These are phyloP conservation scores for Chaetomium olivaceum DNA, from an alignment of 2,329 filamentous ascomycete genomes.

Conservation along the genomic window DNA sequence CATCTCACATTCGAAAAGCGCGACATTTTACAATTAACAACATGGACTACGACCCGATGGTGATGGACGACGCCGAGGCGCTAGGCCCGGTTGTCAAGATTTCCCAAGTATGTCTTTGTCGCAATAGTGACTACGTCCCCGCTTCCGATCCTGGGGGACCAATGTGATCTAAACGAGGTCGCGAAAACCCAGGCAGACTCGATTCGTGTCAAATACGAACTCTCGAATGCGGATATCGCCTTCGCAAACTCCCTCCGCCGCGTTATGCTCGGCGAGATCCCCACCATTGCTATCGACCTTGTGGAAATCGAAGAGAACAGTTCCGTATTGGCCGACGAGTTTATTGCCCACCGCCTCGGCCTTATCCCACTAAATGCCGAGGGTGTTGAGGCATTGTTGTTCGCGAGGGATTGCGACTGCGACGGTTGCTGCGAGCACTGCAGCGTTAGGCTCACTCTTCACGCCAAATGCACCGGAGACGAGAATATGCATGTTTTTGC, in stretches of 20 bases:
- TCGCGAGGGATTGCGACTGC: slow-evolving; percentile 94
- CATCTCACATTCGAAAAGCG: background rate
- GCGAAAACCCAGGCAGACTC: slow-evolving; percentile 63
- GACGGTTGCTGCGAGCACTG: slow-evolving; percentile 93
- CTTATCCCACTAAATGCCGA: slow-evolving; percentile 85
- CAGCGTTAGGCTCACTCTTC: slow-evolving; percentile 78
- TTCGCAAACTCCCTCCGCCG: slow-evolving; percentile 93
- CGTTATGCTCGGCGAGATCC: slow-evolving; percentile 89
- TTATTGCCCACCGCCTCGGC: slow-evolving; percentile 88
- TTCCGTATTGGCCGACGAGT: slow-evolving; percentile 94
- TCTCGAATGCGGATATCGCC: slow-evolving; percentile 83
- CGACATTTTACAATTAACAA: slow-evolving; percentile 4
- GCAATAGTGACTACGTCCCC: slow-evolving; percentile 1
- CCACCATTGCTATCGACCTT: slow-evolving; percentile 90
- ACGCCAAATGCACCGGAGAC: slow-evolving; percentile 81
- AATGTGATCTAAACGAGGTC: slow-evolving; percentile 30
- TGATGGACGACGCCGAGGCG: slow-evolving; percentile 60
- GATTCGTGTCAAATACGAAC: slow-evolving; percentile 85
- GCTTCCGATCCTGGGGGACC: background rate
- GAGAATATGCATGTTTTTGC: slow-evolving; percentile 94
- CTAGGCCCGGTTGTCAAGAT: slow-evolving; percentile 61
- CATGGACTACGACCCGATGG: slow-evolving; percentile 63
- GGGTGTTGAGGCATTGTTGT: slow-evolving; percentile 78
- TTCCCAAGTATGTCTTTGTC: slow-evolving; percentile 49
- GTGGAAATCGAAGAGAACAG: slow-evolving; percentile 92